Base-by-base conservation (phyloP, 2,329 filamentous ascomycete genomes). In the Aureobasidium sp. region DNA sequence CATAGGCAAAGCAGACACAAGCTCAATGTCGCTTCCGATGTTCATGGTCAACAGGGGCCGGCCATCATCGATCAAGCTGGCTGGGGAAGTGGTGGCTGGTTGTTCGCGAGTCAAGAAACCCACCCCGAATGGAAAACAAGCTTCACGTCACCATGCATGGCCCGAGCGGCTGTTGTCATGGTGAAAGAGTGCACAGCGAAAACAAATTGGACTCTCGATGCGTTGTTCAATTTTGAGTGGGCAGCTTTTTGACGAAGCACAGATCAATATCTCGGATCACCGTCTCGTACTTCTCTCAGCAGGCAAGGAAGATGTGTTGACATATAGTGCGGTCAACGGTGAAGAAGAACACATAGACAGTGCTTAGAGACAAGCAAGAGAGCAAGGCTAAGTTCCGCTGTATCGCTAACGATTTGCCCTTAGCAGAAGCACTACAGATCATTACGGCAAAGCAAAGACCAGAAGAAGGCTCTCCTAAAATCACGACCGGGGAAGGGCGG, bases 171-270 rank as follows among this genome's bases (percentile, higher is more conserved):
- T 58, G 55, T 58, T 58, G 55, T 17, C 29, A 58, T 58, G 42
- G 55, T 47, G 55, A 58, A 4, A 29, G 23, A 23, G 34, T 29
- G 55, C 42, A 46, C 29, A 27, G 7, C 41, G 29, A 58, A 46
- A 58, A 58, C 55, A 58, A 46, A 34, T 46, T 44, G 42, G 32
- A 37, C 27, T 39, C 15, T 29, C 3, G 15, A 39, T 58, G 55
- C 29, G 55, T 34, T 58, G 55, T 58, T 48, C 55, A 13, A 17
- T 37, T 39, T 37, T 58, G 55, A 58, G 55, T 58, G 55, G 55
- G 42, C 42, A 48, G 42, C n/a, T 48, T 9, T 44, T 42, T 42
- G 26, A 26, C 32, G 52, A 48, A 27, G 41, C 55, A 57, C 39
- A 57, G 41, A 34, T 46, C 7, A 46, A 36, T 10, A 13, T 26